Evolutionary conservation across 1,284 basidiomycete genomes (phyloP), one percentile per base, ranked within the genome.

Genomic region (Leccinum pallidistipes): DNA sequence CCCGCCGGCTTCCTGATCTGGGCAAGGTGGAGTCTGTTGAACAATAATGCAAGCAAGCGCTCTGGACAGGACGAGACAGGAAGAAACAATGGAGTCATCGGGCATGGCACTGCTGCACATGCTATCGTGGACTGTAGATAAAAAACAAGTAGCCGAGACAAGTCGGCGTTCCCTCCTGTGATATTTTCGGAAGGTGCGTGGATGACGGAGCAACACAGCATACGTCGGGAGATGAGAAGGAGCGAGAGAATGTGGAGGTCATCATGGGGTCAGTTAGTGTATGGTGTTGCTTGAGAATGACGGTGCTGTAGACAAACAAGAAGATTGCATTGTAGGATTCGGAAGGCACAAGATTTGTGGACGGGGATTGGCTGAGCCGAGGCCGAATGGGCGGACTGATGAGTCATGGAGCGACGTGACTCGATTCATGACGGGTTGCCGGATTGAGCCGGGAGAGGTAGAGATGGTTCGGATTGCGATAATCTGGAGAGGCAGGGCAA

Each of bases 401-500:
- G 60, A 63, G 70, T 72, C 70, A 51, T 72, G 69, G 24, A 51
- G 54, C 45, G 58, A 49, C 7, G 53, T 50, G 59, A 58, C 10
- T 27, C 12, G 60, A 50, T 51, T 50, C 56, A 11, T 2, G 51
- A 63, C 14, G 11, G 21, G 7, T 43, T 36, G 9, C 62, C 65
- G 57, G 34, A 29, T 16, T 27, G 21, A 27, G 50, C 50, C 16
- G 53, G 11, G 16, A 12, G 51, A 53, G n/a, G 29, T 18, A 34
- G 29, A 27, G 21, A 29, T 29, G 51, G 18, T 53, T 69, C 63
- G 65, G 70, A 72, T 69, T 68, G 70, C 64, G 71, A 74, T 74
- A 73, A 74, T 74, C 69, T 65, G 62, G 29, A 18, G 51, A n/a
- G 36, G 14, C 52, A 21, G 18, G 38, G 65, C 47, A 43, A 5